These are phyloP conservation scores for Raffaelea deltoideospora DNA, from an alignment of 2,329 filamentous ascomycete species.

Conservation along the genomic window DNA sequence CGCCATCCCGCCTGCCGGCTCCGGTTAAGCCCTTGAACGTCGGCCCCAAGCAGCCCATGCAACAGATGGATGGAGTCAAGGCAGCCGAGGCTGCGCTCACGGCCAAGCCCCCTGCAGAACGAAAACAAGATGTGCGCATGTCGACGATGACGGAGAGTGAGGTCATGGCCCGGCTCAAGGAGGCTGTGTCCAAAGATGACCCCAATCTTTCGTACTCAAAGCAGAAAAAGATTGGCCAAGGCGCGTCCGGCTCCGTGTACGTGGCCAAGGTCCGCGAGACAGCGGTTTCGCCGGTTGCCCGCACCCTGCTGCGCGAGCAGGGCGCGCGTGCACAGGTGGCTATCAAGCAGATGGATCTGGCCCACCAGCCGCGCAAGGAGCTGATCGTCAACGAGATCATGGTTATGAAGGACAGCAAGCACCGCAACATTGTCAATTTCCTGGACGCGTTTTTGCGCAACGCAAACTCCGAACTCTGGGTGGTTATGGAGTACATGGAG, in stretches of 20 bases:
- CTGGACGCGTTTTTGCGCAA: slow-evolving; percentile 92
- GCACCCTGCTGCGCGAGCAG: slow-evolving; percentile 62
- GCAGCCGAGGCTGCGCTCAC: slow-evolving; percentile 81
- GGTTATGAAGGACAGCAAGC: slow-evolving; percentile 98
- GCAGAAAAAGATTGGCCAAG: slow-evolving; percentile 98
- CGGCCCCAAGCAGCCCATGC: slow-evolving; percentile 42
- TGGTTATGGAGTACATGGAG: slow-evolving; percentile 99
- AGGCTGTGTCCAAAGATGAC: slow-evolving; percentile 90
- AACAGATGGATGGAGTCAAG: slow-evolving; percentile 55
- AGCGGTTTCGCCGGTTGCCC: slow-evolving; percentile 66
- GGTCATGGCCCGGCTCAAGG: slow-evolving; percentile 89
- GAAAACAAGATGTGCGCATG: slow-evolving; percentile 91
- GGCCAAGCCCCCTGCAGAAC: slow-evolving; percentile 61
- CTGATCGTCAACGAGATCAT: slow-evolving; percentile 99
- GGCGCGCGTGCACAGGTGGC: slow-evolving; percentile 79
- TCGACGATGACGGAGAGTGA: slow-evolving; percentile 95
- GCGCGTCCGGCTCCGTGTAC: slow-evolving; percentile 94
- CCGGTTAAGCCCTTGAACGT: slow-evolving; percentile 70
- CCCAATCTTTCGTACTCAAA: slow-evolving; percentile 94
- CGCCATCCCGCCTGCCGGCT: slow-evolving; percentile 37
- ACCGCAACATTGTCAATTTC: slow-evolving; percentile 98
- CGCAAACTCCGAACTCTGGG: slow-evolving; percentile 92
- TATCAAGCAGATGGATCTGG: slow-evolving; percentile 99
- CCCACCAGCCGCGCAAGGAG: slow-evolving; percentile 93
- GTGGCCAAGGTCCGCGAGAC: slow-evolving; percentile 89